These are phyloP conservation scores for Paracoccidioides lutzii DNA, from an alignment of 2,329 filamentous ascomycete genomes.

Conservation along the genomic window DNA sequence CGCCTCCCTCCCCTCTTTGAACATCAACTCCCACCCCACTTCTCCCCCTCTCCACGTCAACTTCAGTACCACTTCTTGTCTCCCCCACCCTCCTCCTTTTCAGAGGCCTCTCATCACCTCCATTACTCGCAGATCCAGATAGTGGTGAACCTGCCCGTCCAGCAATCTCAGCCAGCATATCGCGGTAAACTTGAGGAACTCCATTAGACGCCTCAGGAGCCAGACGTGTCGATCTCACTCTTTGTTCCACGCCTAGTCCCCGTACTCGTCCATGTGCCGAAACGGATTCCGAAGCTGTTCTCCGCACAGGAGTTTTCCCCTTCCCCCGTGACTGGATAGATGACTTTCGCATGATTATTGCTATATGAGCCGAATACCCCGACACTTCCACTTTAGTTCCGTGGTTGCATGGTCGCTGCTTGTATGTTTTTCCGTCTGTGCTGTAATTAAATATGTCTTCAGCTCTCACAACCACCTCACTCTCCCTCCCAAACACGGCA, in stretches of 20 bases:
- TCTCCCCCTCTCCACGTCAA: conserved; percentile 7
- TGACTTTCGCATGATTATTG: not conserved
- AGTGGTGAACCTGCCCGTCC: not conserved
- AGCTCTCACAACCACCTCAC: too few species aligned
- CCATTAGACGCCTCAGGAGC: conserved; percentile 5
- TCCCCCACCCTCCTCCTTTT: conserved; percentile 14
- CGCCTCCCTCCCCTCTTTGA: not conserved
- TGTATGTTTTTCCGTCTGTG: too few species aligned
- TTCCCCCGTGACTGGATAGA: not conserved
- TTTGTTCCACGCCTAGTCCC: too few species aligned
- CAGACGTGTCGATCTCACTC: too few species aligned
- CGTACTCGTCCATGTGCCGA: not conserved
- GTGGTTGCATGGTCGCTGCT: too few species aligned
- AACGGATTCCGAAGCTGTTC: not conserved
- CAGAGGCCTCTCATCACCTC: conserved; percentile 3
- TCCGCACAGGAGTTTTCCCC: not conserved
- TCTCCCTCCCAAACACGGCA: too few species aligned
- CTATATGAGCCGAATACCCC: not conserved
- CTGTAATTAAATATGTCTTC: too few species aligned
- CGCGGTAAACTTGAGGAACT: conserved; percentile 33
- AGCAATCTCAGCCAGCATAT: conserved; percentile 33
- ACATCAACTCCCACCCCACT: conserved; percentile 1
- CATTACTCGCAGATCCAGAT: conserved; percentile 3
- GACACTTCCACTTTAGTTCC: not conserved
- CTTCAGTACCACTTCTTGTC: conserved; percentile 1